Base-by-base conservation (phyloP, 2,329 filamentous ascomycete species). In the Colletotrichum somersetense region DNA sequence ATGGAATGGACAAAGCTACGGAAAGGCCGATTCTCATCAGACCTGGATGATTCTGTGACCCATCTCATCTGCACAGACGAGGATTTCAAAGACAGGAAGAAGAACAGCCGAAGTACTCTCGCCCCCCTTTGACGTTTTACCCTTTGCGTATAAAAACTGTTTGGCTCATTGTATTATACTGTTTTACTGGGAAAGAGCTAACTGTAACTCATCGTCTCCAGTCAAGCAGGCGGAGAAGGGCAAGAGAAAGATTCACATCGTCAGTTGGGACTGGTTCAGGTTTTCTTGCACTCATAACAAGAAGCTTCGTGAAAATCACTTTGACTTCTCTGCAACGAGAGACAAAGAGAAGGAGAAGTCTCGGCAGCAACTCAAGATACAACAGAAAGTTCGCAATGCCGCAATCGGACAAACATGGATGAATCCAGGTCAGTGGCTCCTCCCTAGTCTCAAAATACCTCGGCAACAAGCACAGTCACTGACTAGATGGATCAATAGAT, bases 21-120 rank as follows among this genome's bases (percentile, higher is more conserved):
- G 70, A 90, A 89, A 8, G 94, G 92, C 1, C 79, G 69, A 1
- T 92, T 90, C 77, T 81, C 83, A 0, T 78, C 83, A 1, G 81
- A 84, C 0, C 81, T 94, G 23, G 84, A 84, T 35, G 78, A 84
- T 0, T 76, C 83, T 0, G 89, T 92, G 12, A 97, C 94, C 0
- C 94, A 97, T 80, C 82, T 97, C 0, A 85, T 97, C 30, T 89
- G 90, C 66, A 89, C 89, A 0, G 83, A 87, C 62, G 85, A 89
- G 44, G 88, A 91, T 20, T 95, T 89, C 80, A 86, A 87, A 73
- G 80, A 38, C 50, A 59, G 44, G 1, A 35, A 38, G 6, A 74
- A 40, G 61, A 71, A 67, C 20, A 23, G 52, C 33, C 30, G 67
- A 56, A 74, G 73, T 74, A 65, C 23, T 10, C n/a, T n/a, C 23